Conservation (phyloP, 305 asterid species). For the Fraxinus angustifolia region DNA sequence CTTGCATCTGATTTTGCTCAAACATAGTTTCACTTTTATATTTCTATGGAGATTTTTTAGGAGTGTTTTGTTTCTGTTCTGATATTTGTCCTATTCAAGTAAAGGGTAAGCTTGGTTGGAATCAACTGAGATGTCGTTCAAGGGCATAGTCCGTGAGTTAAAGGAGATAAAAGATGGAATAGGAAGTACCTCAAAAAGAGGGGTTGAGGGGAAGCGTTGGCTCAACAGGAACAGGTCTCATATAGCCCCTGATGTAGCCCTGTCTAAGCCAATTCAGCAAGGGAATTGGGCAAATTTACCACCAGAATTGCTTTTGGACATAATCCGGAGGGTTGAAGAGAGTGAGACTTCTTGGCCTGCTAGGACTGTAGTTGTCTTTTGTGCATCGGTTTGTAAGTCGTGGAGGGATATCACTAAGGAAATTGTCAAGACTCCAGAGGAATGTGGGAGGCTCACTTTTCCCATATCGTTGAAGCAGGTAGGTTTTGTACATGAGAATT, state of each 20-base stretch:
- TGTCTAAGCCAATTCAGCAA: conserved; percentile 51
- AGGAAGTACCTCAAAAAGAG: conserved; percentile 71
- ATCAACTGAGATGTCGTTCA: conserved; percentile 58
- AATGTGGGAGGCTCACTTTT: conserved; percentile 89
- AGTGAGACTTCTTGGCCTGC: conserved; percentile 95
- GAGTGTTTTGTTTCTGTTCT: background rate
- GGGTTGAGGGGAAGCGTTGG: conserved; percentile 65
- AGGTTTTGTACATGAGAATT: conserved; percentile 10
- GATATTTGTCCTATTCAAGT: background rate
- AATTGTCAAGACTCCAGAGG: conserved; percentile 86
- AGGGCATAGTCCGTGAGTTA: conserved; percentile 72
- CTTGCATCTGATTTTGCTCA: background rate
- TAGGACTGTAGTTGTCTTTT: conserved; percentile 67
- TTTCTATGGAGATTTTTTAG: background rate
- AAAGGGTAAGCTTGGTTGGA: conserved; percentile 20
- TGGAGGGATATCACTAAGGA: conserved; percentile 91
- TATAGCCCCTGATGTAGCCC: conserved; percentile 70
- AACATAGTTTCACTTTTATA: background rate
- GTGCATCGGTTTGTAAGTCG: conserved; percentile 87
- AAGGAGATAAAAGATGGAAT: conserved; percentile 80
- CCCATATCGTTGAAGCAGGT: conserved; percentile 96
- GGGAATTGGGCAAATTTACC: conserved; percentile 94
- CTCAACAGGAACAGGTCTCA: conserved; percentile 62
- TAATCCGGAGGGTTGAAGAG: conserved; percentile 79
- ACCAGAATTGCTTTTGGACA: conserved; percentile 84